These are phyloP conservation scores for Claviceps lovelessii DNA, from an alignment of 2,329 filamentous ascomycete genomes.

Conservation along the genomic window DNA sequence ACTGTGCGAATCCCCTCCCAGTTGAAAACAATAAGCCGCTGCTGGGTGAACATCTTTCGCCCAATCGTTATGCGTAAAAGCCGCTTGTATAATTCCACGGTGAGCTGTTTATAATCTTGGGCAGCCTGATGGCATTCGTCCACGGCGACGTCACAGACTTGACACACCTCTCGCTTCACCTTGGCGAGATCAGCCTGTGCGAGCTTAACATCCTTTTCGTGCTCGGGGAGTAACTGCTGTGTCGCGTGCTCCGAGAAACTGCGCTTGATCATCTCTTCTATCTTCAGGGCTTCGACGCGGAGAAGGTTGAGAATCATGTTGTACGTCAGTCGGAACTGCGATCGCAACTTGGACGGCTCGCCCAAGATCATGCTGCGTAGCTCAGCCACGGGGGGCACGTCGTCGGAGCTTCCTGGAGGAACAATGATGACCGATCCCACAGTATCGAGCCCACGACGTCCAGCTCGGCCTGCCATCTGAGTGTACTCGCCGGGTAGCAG, in stretches of 20 bases:
- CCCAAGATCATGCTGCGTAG: conserved; percentile 90
- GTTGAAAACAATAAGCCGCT: conserved; percentile 70
- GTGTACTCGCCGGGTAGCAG: conserved; percentile 92
- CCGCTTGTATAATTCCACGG: conserved; percentile 62
- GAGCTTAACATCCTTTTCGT: conserved; percentile 84
- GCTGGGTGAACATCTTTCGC: conserved; percentile 60
- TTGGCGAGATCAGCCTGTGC: conserved; percentile 86
- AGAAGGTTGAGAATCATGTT: conserved; percentile 98
- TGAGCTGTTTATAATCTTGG: conserved; percentile 67
- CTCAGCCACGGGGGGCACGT: conserved; percentile 73
- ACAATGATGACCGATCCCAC: conserved; percentile 94
- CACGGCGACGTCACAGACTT: conserved; percentile 66
- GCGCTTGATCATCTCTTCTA: conserved; percentile 99
- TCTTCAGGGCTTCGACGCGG: conserved; percentile 90
- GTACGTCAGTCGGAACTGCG: conserved; percentile 93
- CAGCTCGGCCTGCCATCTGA: conserved; percentile 93
- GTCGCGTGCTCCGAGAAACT: conserved; percentile 98
- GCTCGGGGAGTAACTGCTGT: conserved; percentile 82
- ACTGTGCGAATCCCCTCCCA: conserved; percentile 71
- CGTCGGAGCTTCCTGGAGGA: conserved; percentile 60
- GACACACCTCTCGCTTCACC: conserved; percentile 72
- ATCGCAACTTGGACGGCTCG: conserved; percentile 85
- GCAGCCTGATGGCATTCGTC: conserved; percentile 69
- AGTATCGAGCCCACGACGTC: conserved; percentile 78
- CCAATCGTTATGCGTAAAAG: conserved; percentile 71